Evolutionary conservation across 257 asterid species (phyloP).

Genomic region (Agastache rugosa): DNA sequence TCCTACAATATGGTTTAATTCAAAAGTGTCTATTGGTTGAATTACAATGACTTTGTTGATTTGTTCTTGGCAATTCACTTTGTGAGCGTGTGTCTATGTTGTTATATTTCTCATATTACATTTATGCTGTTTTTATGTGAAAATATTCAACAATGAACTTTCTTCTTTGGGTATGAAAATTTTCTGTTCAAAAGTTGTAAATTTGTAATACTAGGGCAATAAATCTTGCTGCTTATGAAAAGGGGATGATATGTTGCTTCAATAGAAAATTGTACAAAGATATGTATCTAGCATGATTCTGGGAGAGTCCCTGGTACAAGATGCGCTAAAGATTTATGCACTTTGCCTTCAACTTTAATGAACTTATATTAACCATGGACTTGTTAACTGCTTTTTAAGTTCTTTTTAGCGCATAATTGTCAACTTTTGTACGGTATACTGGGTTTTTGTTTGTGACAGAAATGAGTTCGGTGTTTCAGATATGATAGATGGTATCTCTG

Average conservation of each 20-base stretch:
- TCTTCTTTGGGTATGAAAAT: neutral
- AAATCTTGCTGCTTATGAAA: slow-evolving; percentile 1
- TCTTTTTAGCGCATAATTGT: slow-evolving; percentile 54
- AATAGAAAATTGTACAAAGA: slow-evolving; percentile 10
- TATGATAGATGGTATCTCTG: slow-evolving; percentile 41
- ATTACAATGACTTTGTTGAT: slow-evolving; percentile 5
- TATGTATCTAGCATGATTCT: slow-evolving; percentile 12
- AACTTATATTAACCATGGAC: slow-evolving; percentile 23
- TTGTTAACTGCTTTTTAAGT: slow-evolving; percentile 27
- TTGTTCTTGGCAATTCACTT: neutral
- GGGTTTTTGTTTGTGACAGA: slow-evolving; percentile 51
- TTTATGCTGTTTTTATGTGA: neutral
- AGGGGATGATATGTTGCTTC: slow-evolving; percentile 13
- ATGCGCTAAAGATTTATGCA: too few species aligned
- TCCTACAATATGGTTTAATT: neutral
- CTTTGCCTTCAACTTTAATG: neutral
- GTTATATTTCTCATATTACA: neutral
- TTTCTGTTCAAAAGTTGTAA: neutral
- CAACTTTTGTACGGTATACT: slow-evolving; percentile 36
- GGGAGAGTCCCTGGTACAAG: slow-evolving; percentile 12
- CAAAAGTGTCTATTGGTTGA: neutral
- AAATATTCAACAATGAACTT: neutral
- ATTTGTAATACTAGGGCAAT: neutral
- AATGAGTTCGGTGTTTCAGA: slow-evolving; percentile 49
- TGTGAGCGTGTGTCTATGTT: neutral